Evolutionary conservation across 2,329 filamentous ascomycete genomes (phyloP).

Genomic region (Ceratocystis papillata): DNA sequence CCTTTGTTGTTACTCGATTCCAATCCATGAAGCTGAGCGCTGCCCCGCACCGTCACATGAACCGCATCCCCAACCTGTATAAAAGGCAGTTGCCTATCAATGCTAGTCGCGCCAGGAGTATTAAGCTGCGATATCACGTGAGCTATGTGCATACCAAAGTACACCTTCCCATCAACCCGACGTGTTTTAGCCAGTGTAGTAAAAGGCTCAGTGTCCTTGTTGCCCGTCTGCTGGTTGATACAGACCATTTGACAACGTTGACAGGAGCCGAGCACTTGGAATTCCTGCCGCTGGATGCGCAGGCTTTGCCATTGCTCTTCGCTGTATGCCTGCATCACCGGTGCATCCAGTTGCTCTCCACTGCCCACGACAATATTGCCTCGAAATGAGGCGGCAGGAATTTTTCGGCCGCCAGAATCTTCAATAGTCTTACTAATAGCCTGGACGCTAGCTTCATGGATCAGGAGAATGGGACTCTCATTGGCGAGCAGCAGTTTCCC

Average conservation of each 20-base stretch:
- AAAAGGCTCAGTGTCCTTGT: constrained; percentile 74
- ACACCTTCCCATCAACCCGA: constrained; percentile 70
- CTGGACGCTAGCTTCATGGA: constrained; percentile 70
- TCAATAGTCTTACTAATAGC: constrained; percentile 43
- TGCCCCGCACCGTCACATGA: background rate
- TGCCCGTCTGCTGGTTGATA: constrained; percentile 71
- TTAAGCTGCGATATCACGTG: constrained; percentile 30
- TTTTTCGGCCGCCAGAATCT: constrained; percentile 27
- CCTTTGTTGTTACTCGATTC: background rate
- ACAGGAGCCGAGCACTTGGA: constrained; percentile 71
- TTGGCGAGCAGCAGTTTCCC: constrained; percentile 70
- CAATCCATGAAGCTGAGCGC: background rate
- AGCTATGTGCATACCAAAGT: constrained; percentile 75
- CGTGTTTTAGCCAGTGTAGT: constrained; percentile 79
- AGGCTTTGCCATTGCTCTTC: constrained; percentile 70
- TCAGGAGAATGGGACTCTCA: constrained; percentile 81
- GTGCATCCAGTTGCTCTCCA: constrained; percentile 32
- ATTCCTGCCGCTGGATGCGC: constrained; percentile 51
- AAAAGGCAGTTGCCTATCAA: constrained; percentile 2
- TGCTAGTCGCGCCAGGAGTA: background rate
- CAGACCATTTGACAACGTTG: constrained; percentile 94
- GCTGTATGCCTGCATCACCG: constrained; percentile 47
- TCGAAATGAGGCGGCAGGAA: constrained; percentile 67
- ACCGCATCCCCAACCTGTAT: constrained; percentile 18
- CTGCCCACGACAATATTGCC: constrained; percentile 72